Base-by-base conservation (phyloP, 148 eudicot species). In the Camellia sinensis region DNA sequence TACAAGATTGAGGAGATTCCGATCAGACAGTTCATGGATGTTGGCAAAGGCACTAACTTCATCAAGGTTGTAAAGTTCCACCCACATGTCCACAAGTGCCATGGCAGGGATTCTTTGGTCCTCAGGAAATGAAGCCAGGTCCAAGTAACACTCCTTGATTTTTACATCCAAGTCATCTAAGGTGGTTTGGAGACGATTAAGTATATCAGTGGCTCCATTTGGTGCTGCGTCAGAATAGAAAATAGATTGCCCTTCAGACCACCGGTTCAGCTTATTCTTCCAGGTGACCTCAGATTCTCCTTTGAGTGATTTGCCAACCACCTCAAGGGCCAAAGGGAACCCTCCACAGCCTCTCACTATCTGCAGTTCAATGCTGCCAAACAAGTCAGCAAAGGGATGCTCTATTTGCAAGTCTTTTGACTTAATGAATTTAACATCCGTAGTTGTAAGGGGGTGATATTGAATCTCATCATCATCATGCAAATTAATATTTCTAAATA, bases 111-210 rank as follows among this genome's bases (percentile, higher is more conserved):
- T 79, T 46, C 78, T 82, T 57, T 82, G 84, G 76, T 82, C 87
- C 74, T 82, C 84, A n/a, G 85, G 80, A 77, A 85, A 82, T 65
- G 79, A 79, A 18, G 80, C 85, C 11, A 85, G 44, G 81, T 85
- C 87, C 67, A 82, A 45, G 63, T 15, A 85, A 74, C 71, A 79
- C 41, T 83, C 79, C 64, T 79, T 75, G 13, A 79, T 56, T 11
- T 6, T 52, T 17, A 6, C 9, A 67, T 82, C 69, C 66, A 82
- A 67, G 37, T 78, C 67, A 45, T 78, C 73, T 37, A 82, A 54
- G 67, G 81, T 82, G 37, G 74, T 82, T 78, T 78, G 66, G 43
- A 82, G 85, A 66, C 61, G 10, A 68, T 52, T 66, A 46, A 66
- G 81, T 18, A 82, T 29, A 29, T 29, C 37, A 29, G 37, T 29